Conservation (phyloP, 257 asterid genomes). For the Scutellaria baicalensis region DNA sequence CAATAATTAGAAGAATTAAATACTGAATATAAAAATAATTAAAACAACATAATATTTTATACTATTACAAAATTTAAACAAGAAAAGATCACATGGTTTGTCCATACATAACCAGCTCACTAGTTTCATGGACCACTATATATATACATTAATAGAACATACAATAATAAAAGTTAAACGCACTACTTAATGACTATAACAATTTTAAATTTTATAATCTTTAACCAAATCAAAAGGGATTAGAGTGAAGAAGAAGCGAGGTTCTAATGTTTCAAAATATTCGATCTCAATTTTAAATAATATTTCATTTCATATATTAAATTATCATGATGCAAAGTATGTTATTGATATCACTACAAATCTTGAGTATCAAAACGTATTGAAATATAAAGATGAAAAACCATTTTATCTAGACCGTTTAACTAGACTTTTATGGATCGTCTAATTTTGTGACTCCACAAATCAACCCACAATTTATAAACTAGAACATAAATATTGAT, state of each 20-base stretch:
- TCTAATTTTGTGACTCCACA: no score
- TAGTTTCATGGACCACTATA: conserved; percentile 8
- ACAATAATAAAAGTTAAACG: conserved; percentile 4
- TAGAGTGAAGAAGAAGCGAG: conserved; percentile 11
- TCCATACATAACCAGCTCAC: conserved; percentile 24
- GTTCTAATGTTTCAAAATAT: neutral
- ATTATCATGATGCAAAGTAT: neutral
- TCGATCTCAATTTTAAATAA: neutral
- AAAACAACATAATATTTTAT: no score
- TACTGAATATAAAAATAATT: neutral
- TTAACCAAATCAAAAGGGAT: neutral
- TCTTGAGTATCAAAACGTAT: neutral
- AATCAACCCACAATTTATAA: no score
- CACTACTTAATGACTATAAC: conserved; percentile 7
- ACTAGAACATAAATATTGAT: no score
- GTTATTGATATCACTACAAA: no score
- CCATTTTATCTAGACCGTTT: no score
- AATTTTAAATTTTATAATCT: neutral
- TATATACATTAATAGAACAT: neutral
- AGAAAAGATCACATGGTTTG: conserved; percentile 26
- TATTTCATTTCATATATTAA: neutral
- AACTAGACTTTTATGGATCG: no score
- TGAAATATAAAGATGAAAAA: no score
- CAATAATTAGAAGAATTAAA: neutral
- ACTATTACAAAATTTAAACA: neutral